Base-by-base conservation (phyloP, 257 asterid genomes). In the Plectranthus barbatus region DNA sequence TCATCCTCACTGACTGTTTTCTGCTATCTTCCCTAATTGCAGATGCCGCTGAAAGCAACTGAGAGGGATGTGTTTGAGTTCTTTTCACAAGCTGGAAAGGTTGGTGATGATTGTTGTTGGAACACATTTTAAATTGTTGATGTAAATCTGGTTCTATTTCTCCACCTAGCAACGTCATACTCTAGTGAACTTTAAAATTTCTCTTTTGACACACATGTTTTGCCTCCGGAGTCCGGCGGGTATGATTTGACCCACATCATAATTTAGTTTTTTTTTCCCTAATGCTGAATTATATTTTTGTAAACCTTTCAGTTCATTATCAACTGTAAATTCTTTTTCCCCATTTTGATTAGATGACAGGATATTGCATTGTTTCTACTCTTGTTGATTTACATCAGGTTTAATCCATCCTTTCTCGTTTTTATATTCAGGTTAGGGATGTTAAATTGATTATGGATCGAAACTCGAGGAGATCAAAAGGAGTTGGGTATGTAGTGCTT, bases 41-140 rank as follows among this genome's bases (percentile, higher is more conserved):
- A 93, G 99, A 93, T 93, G 97, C 99, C 99, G 33, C 80, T 93
- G 77, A 93, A 93, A 83, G 99, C 99, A 31, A 85, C 91, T 31
- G 99, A 93, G 75, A 81, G 99, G 70, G 97, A 93, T 77, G 97
- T 90, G 66, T 93, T 86, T 62, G 97, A 93, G 73, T 93, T 93
- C 77, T 93, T 93, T 77, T 90, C 97, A 7, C 84, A 86, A 81
- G 99, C 90, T 54, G 99, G 99, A 81, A 90, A 93, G 99, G 99
- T 93, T 67, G 53, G 88, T 75, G 18, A 44, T 18, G 48, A 41
- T 36, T 66, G 31, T 52, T 18, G 19, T 51, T 13, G 33, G 21
- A 15, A 48, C 21, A 14, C 11, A 5, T 68, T 24, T 37, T 17
- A 48, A 34, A 42, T 36, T 11, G 33, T 47, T 68, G 60, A 20